A percentile compares a stretch with the other conserved stretches of the same genome.
phyloP scores from a whole-genome alignment of 495 filamentous ascomycete genomes.

The Aspergillus ostianus region DNA sequence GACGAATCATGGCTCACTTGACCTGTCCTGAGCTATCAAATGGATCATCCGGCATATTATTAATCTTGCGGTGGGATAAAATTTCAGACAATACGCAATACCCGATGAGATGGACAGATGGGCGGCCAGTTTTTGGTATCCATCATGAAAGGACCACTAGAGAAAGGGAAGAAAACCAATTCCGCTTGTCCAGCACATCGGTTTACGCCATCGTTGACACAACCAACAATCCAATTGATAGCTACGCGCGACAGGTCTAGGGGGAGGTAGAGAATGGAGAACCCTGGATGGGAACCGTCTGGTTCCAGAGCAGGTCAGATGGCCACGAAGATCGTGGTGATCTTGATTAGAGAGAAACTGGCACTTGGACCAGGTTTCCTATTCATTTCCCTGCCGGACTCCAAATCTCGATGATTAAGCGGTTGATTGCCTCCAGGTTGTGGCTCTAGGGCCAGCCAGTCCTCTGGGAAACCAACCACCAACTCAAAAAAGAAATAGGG shows the following conservation, averaged over 20 bases:
- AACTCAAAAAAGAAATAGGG: background rate
- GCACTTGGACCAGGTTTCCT: background rate
- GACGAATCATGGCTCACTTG: constrained; percentile 9
- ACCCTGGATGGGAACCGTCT: background rate
- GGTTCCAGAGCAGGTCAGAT: background rate
- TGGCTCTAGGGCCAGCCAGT: background rate
- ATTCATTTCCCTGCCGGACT: background rate
- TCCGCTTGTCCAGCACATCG: background rate
- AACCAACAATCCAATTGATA: background rate
- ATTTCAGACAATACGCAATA: background rate
- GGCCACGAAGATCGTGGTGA: constrained; percentile 17
- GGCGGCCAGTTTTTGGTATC: background rate
- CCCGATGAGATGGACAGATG: too few species aligned
- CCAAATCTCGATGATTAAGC: background rate
- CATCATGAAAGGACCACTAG: background rate
- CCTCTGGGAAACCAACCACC: background rate
- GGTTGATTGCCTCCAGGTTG: background rate
- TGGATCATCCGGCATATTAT: background rate
- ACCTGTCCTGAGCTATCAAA: background rate
- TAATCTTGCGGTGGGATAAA: background rate
- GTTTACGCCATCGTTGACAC: constrained; percentile 7
- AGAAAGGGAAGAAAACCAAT: background rate
- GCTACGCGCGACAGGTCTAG: background rate
- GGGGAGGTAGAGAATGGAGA: background rate
- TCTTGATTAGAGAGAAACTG: constrained; percentile 9